A percentile compares a stretch with the other conserved stretches of the same genome.
Conservation (phyloP, 1,139 yeast species). For the Suhomyces anneliseae region DNA sequence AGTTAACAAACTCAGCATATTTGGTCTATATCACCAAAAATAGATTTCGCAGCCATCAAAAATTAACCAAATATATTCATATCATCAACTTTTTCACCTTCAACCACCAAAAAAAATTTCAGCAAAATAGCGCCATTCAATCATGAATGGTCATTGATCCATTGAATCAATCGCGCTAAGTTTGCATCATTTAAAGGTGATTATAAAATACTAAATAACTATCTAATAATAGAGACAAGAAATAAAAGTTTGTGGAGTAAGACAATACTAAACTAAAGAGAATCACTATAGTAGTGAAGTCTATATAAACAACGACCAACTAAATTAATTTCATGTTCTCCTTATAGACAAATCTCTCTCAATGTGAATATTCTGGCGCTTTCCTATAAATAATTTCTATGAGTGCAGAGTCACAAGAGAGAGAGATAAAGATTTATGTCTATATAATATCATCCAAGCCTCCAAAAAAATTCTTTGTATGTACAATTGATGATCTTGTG, state of each 20-base stretch:
- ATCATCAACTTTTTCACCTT: not conserved
- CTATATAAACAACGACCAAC: constrained; percentile 5
- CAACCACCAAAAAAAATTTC: not conserved
- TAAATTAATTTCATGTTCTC: constrained; percentile 1
- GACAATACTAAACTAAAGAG: constrained; percentile 5
- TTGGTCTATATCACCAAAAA: not conserved
- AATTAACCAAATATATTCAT: not conserved
- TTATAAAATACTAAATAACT: constrained; percentile 14
- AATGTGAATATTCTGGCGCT: constrained; percentile 5
- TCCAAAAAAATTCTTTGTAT: constrained; percentile 8
- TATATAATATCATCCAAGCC: constrained; percentile 8
- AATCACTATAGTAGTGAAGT: constrained; percentile 2
- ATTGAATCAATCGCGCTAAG: constrained; percentile 6
- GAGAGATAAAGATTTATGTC: constrained; percentile 6
- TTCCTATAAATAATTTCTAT: constrained; percentile 8
- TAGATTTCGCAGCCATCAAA: constrained; percentile 13
- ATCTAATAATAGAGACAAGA: constrained; percentile 17
- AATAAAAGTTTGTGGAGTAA: constrained; percentile 13
- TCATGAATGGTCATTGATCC: constrained; percentile 3
- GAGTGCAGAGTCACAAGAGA: constrained; percentile 3
- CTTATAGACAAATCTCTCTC: not conserved
- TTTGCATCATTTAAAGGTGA: constrained; percentile 11
- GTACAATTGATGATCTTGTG: constrained; percentile 9
- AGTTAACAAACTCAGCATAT: not conserved
- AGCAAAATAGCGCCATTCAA: constrained; percentile 5